Evolutionary conservation across 177 flowering plant genomes (phyloP).

Genomic region (Vitis hybrid): DNA sequence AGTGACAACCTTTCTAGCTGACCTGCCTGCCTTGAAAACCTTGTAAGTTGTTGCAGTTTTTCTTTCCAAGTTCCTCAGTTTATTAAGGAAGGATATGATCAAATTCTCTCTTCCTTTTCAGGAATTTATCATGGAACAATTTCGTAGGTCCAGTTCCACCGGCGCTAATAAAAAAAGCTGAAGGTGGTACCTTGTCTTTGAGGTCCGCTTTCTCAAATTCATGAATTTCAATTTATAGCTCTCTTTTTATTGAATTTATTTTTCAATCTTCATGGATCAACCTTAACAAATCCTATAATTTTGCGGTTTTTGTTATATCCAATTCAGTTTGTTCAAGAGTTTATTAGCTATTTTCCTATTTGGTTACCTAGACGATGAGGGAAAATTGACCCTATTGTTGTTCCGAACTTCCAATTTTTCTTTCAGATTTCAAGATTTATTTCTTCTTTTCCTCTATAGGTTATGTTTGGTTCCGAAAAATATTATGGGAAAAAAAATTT

Average conservation of each 20-base stretch:
- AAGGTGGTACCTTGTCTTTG: not conserved
- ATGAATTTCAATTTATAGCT: not conserved
- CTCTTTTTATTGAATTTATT: not conserved
- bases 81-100: not conserved
- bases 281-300: too few relatives aligned
- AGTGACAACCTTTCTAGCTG: too few relatives aligned
- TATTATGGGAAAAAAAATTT: too few relatives aligned
- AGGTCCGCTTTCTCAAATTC: not conserved
- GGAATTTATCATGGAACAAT: constrained; percentile 17
- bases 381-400: too few relatives aligned
- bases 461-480: too few relatives aligned
- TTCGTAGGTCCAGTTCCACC: not conserved
- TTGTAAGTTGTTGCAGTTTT: too few relatives aligned
- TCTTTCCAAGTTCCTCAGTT: not conserved
- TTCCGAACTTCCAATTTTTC: too few relatives aligned
- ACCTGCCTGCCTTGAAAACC: too few relatives aligned
- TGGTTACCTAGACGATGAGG: too few relatives aligned
- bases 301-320: not conserved
- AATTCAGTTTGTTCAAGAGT: not conserved
- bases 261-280: not conserved
- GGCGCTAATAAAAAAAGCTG: not conserved
- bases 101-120: not conserved
- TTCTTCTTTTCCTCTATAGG: too few relatives aligned
- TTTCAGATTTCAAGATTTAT: too few relatives aligned
- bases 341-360: not conserved